phyloP scores from a whole-genome alignment of 768 basidiomycete genomes.

The Leccinum obscurum region DNA sequence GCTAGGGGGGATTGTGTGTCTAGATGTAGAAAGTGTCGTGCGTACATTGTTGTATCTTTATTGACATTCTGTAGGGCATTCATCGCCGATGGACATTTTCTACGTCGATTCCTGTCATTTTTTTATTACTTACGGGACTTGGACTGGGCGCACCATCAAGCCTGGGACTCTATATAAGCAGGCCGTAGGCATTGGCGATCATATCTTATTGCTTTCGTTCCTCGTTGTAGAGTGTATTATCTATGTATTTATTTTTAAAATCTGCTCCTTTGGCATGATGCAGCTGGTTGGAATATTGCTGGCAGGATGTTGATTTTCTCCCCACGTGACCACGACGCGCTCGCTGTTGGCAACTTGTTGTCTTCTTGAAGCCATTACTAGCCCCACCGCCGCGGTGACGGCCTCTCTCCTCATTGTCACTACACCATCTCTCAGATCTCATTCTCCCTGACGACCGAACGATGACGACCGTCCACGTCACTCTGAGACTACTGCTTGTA shows the following conservation, averaged over 20 bases:
- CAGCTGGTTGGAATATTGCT: not conserved
- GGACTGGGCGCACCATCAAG: not conserved
- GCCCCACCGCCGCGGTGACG: no score
- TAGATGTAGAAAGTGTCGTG: not conserved
- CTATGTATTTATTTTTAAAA: not conserved
- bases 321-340: slow-evolving; percentile 23
- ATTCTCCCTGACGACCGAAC: not conserved
- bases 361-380: not conserved
- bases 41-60: not conserved
- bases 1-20: no score
- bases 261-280: not conserved
- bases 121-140: not conserved
- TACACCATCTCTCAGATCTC: not conserved
- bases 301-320: slow-evolving; percentile 15
- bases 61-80: not conserved
- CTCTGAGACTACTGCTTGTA: slow-evolving; percentile 8
- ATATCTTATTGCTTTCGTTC: no score
- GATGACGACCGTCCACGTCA: slow-evolving; percentile 9
- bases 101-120: not conserved
- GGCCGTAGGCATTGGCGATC: no score
- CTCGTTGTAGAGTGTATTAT: not conserved
- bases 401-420: not conserved
- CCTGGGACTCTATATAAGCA: no score
- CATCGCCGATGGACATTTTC: not conserved
- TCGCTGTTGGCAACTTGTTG: not conserved